A percentile compares a stretch with the other conserved stretches of the same genome.
Evolutionary conservation across 306 rosid genomes (phyloP).

Genomic region (Rubus parviflorus): DNA sequence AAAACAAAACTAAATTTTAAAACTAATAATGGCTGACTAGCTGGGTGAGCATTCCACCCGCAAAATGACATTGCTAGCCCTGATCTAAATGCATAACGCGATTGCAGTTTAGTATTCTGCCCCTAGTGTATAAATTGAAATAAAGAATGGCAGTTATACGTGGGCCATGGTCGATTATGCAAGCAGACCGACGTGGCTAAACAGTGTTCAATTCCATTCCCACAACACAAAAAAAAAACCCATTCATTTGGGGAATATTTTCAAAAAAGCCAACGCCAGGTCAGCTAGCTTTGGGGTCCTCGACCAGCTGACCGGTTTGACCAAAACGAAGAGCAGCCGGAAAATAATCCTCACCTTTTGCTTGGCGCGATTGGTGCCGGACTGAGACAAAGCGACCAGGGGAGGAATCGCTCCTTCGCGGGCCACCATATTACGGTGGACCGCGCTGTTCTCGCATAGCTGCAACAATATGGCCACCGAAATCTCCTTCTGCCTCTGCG

Average conservation of each 20-base stretch:
- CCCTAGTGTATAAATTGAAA: not conserved
- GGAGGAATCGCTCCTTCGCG: conserved; percentile 99
- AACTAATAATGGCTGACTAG: conserved; percentile 1
- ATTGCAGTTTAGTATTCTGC: not conserved
- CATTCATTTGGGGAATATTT: conserved; percentile 15
- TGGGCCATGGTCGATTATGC: not conserved
- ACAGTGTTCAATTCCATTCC: not conserved
- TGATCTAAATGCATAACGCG: not conserved
- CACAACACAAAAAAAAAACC: not conserved
- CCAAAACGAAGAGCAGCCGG: not conserved
- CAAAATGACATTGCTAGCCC: conserved; percentile 20
- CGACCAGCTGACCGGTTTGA: conserved; percentile 14
- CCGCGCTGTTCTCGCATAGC: conserved; percentile 68
- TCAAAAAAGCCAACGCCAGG: conserved; percentile 37
- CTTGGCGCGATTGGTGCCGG: conserved; percentile 96
- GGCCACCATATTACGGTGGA: conserved; percentile 72
- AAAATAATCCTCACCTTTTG: conserved; percentile 62
- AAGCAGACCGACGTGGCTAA: conserved; percentile 28
- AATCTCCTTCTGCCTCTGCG: conserved; percentile 87
- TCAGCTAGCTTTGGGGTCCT: conserved; percentile 29
- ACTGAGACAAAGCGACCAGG: conserved; percentile 77
- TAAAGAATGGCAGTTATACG: not conserved
- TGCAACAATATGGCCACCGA: conserved; percentile 68
- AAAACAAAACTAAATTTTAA: not conserved
- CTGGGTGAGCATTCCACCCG: not conserved